Conservation (phyloP, 2,329 filamentous ascomycete genomes). For the Corinectria fuckeliana region DNA sequence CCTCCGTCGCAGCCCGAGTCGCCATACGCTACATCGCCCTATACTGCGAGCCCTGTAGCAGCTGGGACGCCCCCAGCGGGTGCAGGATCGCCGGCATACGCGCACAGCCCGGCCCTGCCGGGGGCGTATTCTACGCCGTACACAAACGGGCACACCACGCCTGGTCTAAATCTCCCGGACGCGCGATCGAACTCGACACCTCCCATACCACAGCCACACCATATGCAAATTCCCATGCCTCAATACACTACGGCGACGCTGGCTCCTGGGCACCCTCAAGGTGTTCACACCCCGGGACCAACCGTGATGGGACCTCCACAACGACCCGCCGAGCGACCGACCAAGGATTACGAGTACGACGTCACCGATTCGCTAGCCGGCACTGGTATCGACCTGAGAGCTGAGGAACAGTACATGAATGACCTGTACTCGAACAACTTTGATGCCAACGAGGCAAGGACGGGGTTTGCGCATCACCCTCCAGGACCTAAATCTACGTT, state of each 20-base stretch:
- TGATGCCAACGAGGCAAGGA: constrained; percentile 55
- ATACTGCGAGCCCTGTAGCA: constrained; percentile 54
- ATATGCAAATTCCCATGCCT: constrained; percentile 34
- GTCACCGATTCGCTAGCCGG: constrained; percentile 83
- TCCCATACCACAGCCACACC: constrained; percentile 42
- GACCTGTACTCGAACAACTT: constrained; percentile 65
- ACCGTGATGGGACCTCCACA: constrained; percentile 64
- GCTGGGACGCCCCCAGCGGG: constrained; percentile 49
- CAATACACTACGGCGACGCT: constrained; percentile 31
- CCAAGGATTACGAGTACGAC: constrained; percentile 72
- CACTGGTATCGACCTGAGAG: constrained; percentile 85
- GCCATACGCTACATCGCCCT: constrained; percentile 62
- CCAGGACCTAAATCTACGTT: constrained; percentile 63
- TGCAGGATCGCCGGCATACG: constrained; percentile 46
- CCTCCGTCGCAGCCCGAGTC: constrained; percentile 71
- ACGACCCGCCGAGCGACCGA: constrained; percentile 66
- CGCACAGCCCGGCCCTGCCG: constrained; percentile 42
- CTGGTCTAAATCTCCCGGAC: constrained; percentile 45
- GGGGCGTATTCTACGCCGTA: constrained; percentile 46
- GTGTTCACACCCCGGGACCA: constrained; percentile 36
- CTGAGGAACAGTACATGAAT: constrained; percentile 83
- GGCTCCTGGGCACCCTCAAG: constrained; percentile 30
- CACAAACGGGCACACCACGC: constrained; percentile 47
- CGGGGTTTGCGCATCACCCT: constrained; percentile 58
- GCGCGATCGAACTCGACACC: constrained; percentile 42